Evolutionary conservation across 257 asterid species (phyloP).

Genomic region (Penstemon barbatus): DNA sequence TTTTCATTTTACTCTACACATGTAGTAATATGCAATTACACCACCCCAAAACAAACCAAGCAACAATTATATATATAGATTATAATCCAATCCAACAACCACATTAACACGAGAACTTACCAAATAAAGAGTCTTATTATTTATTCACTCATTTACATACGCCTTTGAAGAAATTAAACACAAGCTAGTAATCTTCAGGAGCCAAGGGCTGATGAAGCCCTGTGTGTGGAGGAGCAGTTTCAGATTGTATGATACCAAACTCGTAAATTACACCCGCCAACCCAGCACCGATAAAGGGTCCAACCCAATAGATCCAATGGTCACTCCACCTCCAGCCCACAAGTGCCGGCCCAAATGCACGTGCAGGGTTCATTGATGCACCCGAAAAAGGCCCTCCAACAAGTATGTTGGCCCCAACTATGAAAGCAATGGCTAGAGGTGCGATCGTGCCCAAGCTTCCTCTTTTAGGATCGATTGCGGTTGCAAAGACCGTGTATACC

Average conservation of each 20-base stretch:
- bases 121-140: neutral
- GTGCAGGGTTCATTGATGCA: slow-evolving; percentile 89
- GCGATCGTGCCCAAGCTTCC: slow-evolving; percentile 78
- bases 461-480: slow-evolving; percentile 77
- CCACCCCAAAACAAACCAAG: neutral
- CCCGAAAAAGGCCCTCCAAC: slow-evolving; percentile 96
- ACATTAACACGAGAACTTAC: neutral
- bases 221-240: slow-evolving; percentile 38
- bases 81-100: neutral
- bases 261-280: slow-evolving; percentile 71
- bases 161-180: neutral
- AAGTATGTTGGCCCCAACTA: slow-evolving; percentile 76
- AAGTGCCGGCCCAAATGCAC: slow-evolving; percentile 89
- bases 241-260: slow-evolving; percentile 62
- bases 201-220: slow-evolving; percentile 90
- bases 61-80: neutral
- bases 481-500: slow-evolving; percentile 73
- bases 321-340: slow-evolving; percentile 94
- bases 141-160: neutral
- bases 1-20: no score
- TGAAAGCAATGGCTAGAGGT: slow-evolving; percentile 86
- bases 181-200: slow-evolving; percentile 75
- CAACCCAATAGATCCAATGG: slow-evolving; percentile 98
- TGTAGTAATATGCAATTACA: no score
- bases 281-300: slow-evolving; percentile 84